These are phyloP conservation scores for Artomyces pyxidatus DNA, from an alignment of 768 basidiomycete species.

Conservation along the genomic window DNA sequence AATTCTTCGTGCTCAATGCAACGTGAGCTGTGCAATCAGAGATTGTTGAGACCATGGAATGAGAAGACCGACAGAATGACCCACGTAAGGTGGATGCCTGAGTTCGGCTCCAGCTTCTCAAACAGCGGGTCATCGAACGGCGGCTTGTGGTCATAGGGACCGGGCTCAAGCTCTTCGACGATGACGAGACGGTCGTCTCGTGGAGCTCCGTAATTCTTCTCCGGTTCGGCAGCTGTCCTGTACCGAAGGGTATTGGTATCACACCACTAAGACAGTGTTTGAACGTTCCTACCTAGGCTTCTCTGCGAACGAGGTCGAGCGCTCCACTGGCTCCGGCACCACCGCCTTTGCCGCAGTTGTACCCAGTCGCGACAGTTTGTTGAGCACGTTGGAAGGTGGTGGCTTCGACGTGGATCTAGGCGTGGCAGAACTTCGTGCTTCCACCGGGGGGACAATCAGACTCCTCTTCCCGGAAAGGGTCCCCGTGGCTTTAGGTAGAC, in stretches of 20 bases:
- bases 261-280: constrained; percentile 7
- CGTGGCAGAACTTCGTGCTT: background rate
- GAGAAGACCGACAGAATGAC: constrained; percentile 26
- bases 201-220: constrained; percentile 4
- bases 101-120: constrained; percentile 81
- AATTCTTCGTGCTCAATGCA: constrained; percentile 65
- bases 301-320: constrained; percentile 1
- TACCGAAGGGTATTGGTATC: background rate
- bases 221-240: background rate
- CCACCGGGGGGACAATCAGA: too few species aligned
- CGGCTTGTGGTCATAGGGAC: constrained; percentile 69
- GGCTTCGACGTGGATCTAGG: background rate
- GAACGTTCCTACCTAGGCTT: background rate
- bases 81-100: constrained; percentile 76
- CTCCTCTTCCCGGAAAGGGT: too few species aligned
- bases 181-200: constrained; percentile 62
- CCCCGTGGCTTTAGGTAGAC: background rate
- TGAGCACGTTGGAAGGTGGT: background rate
- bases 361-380: background rate
- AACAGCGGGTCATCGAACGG: constrained; percentile 71
- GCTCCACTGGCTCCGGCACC: background rate
- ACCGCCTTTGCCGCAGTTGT: background rate
- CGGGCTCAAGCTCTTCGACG: constrained; percentile 68
- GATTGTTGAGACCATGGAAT: too few species aligned
- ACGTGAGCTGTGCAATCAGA: constrained; percentile 48